These are phyloP conservation scores for Alternaria brassicicola DNA, from an alignment of 2,329 filamentous ascomycete genomes.

Conservation along the genomic window DNA sequence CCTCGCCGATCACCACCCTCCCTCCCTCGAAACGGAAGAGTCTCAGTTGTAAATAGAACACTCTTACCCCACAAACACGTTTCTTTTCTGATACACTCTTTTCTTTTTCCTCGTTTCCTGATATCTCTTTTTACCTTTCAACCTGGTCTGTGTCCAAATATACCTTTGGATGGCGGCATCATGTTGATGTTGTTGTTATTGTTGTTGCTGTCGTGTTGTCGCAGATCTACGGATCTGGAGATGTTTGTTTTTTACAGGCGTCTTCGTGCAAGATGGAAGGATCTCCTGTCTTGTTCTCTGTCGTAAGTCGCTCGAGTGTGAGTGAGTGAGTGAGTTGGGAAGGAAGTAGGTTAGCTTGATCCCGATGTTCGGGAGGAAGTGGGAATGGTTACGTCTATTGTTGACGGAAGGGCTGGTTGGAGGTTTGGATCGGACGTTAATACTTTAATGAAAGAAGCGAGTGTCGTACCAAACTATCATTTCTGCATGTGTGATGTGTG, in stretches of 20 bases:
- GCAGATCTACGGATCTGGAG: constrained; percentile 5
- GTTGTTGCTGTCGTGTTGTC: not conserved
- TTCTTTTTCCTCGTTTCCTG: constrained; percentile 2
- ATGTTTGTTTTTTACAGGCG: constrained; percentile 5
- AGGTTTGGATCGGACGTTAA: constrained; percentile 11
- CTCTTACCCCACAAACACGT: constrained; percentile 3
- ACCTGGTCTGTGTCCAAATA: constrained; percentile 11
- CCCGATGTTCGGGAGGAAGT: not conserved
- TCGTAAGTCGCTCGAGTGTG: not conserved
- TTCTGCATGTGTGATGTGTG: not conserved
- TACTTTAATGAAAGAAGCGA: constrained; percentile 16
- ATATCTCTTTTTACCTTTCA: constrained; percentile 2
- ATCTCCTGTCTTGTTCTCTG: not conserved
- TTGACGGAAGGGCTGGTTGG: constrained; percentile 4
- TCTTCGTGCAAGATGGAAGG: constrained; percentile 12
- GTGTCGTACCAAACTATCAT: constrained; percentile 1
- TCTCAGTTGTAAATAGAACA: constrained; percentile 2
- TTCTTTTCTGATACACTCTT: not conserved
- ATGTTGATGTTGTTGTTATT: not conserved
- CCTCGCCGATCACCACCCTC: not conserved
- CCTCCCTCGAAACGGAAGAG: not conserved
- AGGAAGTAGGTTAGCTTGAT: not conserved
- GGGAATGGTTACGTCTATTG: not conserved
- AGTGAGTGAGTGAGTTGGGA: not conserved
- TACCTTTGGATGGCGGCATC: not conserved